A percentile compares a stretch with the other conserved stretches of the same genome.
Evolutionary conservation across 2,329 filamentous ascomycete species (phyloP).

Genomic region (Aspergillus eucalypticola): DNA sequence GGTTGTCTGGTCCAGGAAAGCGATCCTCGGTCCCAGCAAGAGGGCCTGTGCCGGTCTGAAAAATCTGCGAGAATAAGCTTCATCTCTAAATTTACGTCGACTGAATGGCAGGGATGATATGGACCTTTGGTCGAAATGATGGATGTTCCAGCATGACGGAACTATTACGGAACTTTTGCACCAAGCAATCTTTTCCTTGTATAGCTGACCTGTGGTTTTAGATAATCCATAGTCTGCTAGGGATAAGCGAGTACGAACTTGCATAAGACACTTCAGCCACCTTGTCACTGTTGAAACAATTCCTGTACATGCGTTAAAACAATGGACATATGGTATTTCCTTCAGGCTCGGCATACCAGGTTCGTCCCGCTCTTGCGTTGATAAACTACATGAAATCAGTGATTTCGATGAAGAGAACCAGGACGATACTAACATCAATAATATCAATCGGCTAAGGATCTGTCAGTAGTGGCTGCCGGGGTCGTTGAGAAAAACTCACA

Average conservation of each 20-base stretch:
- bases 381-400: slow-evolving; percentile 62
- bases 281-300: slow-evolving; percentile 80
- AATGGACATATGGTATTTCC: slow-evolving; percentile 12
- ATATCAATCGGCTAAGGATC: slow-evolving; percentile 66
- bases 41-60: slow-evolving; percentile 52
- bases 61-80: slow-evolving; percentile 47
- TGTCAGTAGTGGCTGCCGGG: slow-evolving; percentile 38
- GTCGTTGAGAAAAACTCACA: slow-evolving; percentile 50
- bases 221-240: slow-evolving; percentile 6
- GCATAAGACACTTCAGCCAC: slow-evolving; percentile 90
- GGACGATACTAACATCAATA: slow-evolving; percentile 57
- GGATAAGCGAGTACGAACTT: slow-evolving; percentile 58
- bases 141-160: slow-evolving; percentile 88
- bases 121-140: slow-evolving; percentile 80
- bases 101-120: slow-evolving; percentile 11
- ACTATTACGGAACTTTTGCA: slow-evolving; percentile 95
- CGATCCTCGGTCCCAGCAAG: slow-evolving; percentile 69
- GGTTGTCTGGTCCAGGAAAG: slow-evolving; percentile 80
- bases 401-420: not conserved
- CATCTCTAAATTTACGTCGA: not conserved
- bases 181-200: slow-evolving; percentile 85
- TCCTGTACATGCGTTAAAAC: slow-evolving; percentile 52
- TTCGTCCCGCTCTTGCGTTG: slow-evolving; percentile 66
- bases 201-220: slow-evolving; percentile 62
- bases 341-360: slow-evolving; percentile 54